A percentile compares a stretch with the other conserved stretches of the same genome.
phyloP scores from a whole-genome alignment of 768 basidiomycete genomes.

The Pseudohyphozyma bogoriensis region DNA sequence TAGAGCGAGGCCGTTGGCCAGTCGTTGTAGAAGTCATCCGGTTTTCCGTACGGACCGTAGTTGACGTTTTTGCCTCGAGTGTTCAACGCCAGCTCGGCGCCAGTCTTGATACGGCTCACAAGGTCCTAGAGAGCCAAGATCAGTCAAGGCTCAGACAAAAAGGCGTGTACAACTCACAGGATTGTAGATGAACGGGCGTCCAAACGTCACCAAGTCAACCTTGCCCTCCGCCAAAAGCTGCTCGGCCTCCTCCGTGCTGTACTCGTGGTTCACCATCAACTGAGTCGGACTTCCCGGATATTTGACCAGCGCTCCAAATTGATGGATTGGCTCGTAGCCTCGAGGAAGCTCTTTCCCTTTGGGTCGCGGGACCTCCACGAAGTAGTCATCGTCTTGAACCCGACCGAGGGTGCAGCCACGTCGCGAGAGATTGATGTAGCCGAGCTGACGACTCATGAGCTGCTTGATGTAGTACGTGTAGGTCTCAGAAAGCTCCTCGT shows the following conservation, averaged over 20 bases:
- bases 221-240: too few species aligned
- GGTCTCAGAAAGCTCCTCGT: neutral
- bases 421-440: slow-evolving; percentile 46
- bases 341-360: neutral
- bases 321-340: neutral
- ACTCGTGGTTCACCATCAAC: neutral
- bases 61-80: too few species aligned
- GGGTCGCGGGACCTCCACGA: too few species aligned
- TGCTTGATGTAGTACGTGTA: slow-evolving; percentile 44
- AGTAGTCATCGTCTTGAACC: neutral
- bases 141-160: neutral
- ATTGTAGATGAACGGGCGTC: neutral
- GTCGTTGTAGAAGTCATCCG: neutral
- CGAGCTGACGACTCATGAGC: slow-evolving; percentile 44
- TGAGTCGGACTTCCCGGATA: neutral
- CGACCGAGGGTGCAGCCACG: slow-evolving; percentile 38
- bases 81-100: too few species aligned
- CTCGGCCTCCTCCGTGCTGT: too few species aligned
- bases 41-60: too few species aligned
- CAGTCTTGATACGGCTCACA: neutral
- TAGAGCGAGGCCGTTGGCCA: neutral
- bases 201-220: too few species aligned
- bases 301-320: neutral
- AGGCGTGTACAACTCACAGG: neutral
- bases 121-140: neutral